Evolutionary conservation across 306 rosid species (phyloP).

Genomic region (Ormosia semicastrata): DNA sequence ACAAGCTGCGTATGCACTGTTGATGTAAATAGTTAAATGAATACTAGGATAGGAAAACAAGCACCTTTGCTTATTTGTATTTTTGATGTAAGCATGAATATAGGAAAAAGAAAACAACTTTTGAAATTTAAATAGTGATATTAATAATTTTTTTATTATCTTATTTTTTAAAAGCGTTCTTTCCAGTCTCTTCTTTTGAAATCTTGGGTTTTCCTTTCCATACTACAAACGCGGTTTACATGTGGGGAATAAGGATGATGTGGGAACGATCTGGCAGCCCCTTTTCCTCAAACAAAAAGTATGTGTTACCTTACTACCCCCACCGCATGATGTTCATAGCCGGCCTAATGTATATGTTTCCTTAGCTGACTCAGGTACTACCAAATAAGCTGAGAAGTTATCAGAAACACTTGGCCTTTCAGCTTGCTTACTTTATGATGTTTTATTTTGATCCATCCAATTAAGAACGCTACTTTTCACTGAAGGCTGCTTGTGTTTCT

Average conservation of each 20-base stretch:
- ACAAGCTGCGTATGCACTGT: too few relatives aligned
- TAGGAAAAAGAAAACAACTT: too few relatives aligned
- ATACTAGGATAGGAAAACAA: too few relatives aligned
- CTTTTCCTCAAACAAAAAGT: not conserved
- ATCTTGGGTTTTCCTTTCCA: not conserved
- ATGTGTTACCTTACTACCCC: not conserved
- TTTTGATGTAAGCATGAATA: too few relatives aligned
- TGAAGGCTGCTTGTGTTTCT: not conserved
- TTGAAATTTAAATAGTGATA: too few relatives aligned
- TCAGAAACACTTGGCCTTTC: not conserved
- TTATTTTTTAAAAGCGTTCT: too few relatives aligned
- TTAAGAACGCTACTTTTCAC: not conserved
- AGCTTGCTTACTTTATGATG: not conserved
- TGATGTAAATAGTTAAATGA: too few relatives aligned
- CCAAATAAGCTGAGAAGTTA: not conserved
- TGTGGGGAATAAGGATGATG: not conserved
- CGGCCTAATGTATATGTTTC: not conserved
- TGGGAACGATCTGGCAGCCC: not conserved
- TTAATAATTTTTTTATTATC: too few relatives aligned
- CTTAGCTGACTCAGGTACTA: not conserved
- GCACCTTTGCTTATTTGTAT: too few relatives aligned
- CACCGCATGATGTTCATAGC: not conserved
- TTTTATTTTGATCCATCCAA: not conserved
- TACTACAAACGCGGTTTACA: not conserved
- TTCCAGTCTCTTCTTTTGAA: not conserved